Conservation (phyloP, 1,139 yeast species). For the Wickerhamomyces sp. region DNA sequence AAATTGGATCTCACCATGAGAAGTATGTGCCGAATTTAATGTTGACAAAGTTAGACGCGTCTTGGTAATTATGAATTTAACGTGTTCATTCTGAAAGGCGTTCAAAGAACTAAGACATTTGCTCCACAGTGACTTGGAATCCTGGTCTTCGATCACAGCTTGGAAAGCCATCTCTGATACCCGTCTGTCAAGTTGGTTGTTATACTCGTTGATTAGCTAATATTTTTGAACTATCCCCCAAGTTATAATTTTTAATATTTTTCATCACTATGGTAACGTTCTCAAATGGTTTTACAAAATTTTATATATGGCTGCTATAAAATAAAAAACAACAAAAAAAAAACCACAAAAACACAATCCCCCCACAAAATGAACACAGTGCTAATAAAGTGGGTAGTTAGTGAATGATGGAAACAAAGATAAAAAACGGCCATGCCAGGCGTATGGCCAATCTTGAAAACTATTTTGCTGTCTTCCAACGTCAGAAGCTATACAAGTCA, state of each 20-base stretch:
- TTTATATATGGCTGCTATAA: too few relatives aligned
- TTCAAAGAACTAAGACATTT: constrained; percentile 35
- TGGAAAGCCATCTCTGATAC: constrained; percentile 31
- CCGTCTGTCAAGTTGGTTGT: constrained; percentile 11
- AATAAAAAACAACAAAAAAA: too few relatives aligned
- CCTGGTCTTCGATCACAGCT: constrained; percentile 36
- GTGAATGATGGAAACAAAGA: neutral
- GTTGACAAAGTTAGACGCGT: constrained; percentile 34
- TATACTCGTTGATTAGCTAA: constrained; percentile 13
- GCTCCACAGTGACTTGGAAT: constrained; percentile 38
- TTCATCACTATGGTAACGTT: too few relatives aligned
- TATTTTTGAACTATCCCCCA: neutral
- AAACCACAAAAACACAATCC: too few relatives aligned
- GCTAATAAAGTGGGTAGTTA: too few relatives aligned
- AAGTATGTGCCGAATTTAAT: constrained; percentile 38
- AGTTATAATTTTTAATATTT: too few relatives aligned
- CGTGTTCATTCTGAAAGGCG: constrained; percentile 35
- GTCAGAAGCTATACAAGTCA: constrained; percentile 16
- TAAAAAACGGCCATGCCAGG: constrained; percentile 17
- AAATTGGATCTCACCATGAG: constrained; percentile 39
- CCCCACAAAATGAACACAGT: too few relatives aligned
- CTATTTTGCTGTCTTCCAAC: constrained; percentile 15
- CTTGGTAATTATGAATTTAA: constrained; percentile 32
- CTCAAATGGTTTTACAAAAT: too few relatives aligned
- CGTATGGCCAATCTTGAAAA: constrained; percentile 19